Evolutionary conservation across 2,329 filamentous ascomycete species (phyloP).

Genomic region (Fusarium dimerum): DNA sequence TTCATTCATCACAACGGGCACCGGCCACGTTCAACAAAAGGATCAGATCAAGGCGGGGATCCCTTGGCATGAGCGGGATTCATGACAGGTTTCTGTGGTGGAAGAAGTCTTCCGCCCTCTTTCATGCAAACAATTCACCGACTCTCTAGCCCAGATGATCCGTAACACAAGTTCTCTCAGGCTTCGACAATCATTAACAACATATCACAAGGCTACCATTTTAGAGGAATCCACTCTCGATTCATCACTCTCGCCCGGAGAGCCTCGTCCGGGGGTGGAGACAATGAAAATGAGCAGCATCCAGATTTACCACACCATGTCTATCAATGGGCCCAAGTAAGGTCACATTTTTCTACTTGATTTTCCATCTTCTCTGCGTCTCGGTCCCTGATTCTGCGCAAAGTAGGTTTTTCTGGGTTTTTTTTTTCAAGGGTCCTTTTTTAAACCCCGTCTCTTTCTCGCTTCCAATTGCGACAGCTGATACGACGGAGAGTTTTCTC

Average conservation of each 20-base stretch:
- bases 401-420: too few relatives aligned
- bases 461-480: too few relatives aligned
- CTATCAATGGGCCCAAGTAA: not conserved
- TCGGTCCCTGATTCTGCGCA: too few relatives aligned
- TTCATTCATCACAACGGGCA: not conserved
- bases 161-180: not conserved
- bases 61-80: conserved; percentile 7
- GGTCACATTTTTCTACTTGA: not conserved
- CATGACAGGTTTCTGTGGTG: not conserved
- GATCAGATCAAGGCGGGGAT: conserved; percentile 16
- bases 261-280: not conserved
- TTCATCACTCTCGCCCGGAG: not conserved
- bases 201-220: too few relatives aligned
- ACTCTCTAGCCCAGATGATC: not conserved
- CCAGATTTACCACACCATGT: not conserved
- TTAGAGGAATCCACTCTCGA: too few relatives aligned
- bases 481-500: too few relatives aligned
- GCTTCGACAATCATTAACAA: too few relatives aligned
- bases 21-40: not conserved
- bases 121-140: not conserved
- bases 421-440: too few relatives aligned
- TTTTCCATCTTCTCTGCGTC: too few relatives aligned
- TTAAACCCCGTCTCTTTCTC: too few relatives aligned
- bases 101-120: too few relatives aligned
- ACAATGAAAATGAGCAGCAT: not conserved